A percentile compares a stretch with the other conserved stretches of the same genome.
Conservation (phyloP, 2,329 filamentous ascomycete genomes). For the Paecilomyces fulvus region DNA sequence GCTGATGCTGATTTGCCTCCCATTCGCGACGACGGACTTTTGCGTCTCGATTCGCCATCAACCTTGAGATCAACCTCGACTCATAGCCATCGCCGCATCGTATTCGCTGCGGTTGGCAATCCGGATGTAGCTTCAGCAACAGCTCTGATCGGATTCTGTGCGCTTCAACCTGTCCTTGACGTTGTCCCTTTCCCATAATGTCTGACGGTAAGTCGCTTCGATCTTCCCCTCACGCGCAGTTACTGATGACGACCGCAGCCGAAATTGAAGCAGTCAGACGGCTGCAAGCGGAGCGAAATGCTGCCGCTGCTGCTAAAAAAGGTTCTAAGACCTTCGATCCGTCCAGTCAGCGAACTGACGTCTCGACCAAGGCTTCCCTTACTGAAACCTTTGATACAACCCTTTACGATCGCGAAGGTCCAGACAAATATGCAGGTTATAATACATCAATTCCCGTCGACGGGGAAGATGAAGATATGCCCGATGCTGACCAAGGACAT, state of each 20-base stretch:
- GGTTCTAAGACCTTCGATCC: slow-evolving; percentile 71
- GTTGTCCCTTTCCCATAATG: slow-evolving; percentile 25
- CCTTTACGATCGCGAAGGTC: slow-evolving; percentile 71
- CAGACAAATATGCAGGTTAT: slow-evolving; percentile 81
- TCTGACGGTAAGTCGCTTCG: slow-evolving; percentile 33
- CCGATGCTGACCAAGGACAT: slow-evolving; percentile 64
- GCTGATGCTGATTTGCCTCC: not conserved
- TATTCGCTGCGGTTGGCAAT: slow-evolving; percentile 22
- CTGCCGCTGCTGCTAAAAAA: slow-evolving; percentile 67
- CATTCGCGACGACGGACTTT: not conserved
- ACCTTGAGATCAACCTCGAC: not conserved
- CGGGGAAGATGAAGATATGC: slow-evolving; percentile 70
- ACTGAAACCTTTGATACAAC: slow-evolving; percentile 78
- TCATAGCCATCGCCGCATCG: slow-evolving; percentile 15
- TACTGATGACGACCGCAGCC: slow-evolving; percentile 38
- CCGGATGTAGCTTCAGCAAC: slow-evolving; percentile 28
- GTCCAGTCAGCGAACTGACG: slow-evolving; percentile 71
- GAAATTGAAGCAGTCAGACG: slow-evolving; percentile 82
- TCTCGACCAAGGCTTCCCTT: slow-evolving; percentile 81
- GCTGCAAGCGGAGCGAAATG: slow-evolving; percentile 89
- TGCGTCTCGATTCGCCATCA: not conserved
- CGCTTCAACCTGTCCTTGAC: slow-evolving; percentile 16
- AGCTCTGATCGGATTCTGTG: slow-evolving; percentile 17
- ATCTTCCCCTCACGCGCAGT: slow-evolving; percentile 4
- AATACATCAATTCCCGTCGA: slow-evolving; percentile 77